phyloP scores from a whole-genome alignment of 2,329 filamentous ascomycete species.

The Epicoccum nigrum region DNA sequence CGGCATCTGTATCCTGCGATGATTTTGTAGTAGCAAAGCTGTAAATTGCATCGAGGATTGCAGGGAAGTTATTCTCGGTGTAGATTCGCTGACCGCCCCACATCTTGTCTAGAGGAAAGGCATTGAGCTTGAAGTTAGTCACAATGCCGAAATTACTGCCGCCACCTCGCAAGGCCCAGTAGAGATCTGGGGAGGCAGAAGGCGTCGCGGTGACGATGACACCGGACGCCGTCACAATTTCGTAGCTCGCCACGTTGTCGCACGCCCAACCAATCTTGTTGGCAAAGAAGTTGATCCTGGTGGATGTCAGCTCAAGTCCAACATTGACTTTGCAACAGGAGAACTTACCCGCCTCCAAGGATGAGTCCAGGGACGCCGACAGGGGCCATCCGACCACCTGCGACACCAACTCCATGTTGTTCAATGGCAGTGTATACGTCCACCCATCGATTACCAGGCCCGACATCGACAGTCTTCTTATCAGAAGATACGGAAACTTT shows the following conservation, averaged over 20 bases:
- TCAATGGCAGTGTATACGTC: conserved; percentile 35
- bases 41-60: not conserved
- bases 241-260: not conserved
- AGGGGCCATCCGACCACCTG: conserved; percentile 38
- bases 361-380: conserved; percentile 42
- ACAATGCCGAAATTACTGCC: conserved; percentile 34
- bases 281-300: conserved; percentile 20
- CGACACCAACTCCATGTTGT: conserved; percentile 24
- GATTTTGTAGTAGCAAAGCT: conserved; percentile 19
- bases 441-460: conserved; percentile 43
- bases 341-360: conserved; percentile 29
- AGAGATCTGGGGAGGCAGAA: conserved; percentile 26
- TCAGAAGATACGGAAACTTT: conserved; percentile 25
- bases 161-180: conserved; percentile 39
- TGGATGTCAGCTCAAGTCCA: not conserved
- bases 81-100: conserved; percentile 18
- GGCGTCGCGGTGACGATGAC: conserved; percentile 15
- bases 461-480: conserved; percentile 31
- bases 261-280: conserved; percentile 10
- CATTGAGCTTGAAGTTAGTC: conserved; percentile 24
- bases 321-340: not conserved
- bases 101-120: conserved; percentile 21
- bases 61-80: conserved; percentile 3
- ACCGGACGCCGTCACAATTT: conserved; percentile 26
- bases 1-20: conserved; percentile 30